Evolutionary conservation across 495 filamentous ascomycete species (phyloP).

Genomic region (Hyaloscypha finlandica): DNA sequence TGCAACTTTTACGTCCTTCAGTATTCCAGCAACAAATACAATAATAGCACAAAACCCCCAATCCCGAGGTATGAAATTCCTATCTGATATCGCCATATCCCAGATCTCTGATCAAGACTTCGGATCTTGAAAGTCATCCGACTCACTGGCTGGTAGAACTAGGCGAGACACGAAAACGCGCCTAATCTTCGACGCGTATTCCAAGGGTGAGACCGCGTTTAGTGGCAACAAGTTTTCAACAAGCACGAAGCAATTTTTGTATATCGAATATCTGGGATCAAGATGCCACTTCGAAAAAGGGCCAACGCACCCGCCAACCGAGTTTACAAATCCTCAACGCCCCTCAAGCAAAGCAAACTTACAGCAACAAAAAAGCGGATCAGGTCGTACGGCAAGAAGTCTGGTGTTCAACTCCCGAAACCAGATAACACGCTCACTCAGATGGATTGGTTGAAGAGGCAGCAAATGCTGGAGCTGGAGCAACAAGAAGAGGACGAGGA

Average conservation of each 20-base stretch:
- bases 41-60: no score
- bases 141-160: no score
- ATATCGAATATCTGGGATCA: not conserved
- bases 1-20: no score
- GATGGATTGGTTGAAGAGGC: constrained; percentile 38
- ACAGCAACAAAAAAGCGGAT: constrained; percentile 36
- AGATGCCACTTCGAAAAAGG: constrained; percentile 23
- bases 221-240: not conserved
- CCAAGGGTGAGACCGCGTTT: not conserved
- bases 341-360: constrained; percentile 43
- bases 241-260: no score
- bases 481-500: constrained; percentile 25
- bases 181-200: not conserved
- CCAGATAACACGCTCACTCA: constrained; percentile 52
- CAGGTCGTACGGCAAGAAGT: constrained; percentile 43
- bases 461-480: constrained; percentile 20
- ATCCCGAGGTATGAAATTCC: no score
- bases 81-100: no score
- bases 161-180: not conserved
- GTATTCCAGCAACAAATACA: no score
- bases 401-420: constrained; percentile 28
- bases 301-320: constrained; percentile 27
- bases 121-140: no score
- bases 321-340: constrained; percentile 41
- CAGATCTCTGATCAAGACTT: no score